Evolutionary conservation across 2,329 filamentous ascomycete species (phyloP), one percentile per base, ranked within the genome.

Genomic region (Eutypa lata): DNA sequence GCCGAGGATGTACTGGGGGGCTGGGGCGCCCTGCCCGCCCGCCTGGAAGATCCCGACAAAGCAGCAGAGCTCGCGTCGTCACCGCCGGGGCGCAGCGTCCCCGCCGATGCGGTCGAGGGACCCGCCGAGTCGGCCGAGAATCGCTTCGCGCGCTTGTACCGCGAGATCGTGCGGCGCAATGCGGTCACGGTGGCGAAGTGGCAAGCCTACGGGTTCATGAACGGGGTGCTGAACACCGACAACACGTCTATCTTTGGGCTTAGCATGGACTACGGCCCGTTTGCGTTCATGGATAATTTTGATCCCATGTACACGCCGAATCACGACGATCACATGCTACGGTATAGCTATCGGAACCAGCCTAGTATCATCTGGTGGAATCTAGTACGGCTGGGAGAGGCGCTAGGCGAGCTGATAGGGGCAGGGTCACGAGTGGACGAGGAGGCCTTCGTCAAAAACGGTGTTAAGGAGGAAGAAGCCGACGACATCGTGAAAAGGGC

Each of bases 171-270:
- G 3, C 84, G 91, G 42, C 83, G 90, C 31, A 99, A 97, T 66
- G 94, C 94, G 1, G 78, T 81, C 53, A 95, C 89, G 0, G 92
- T 97, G 2, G 94, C 94, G 11, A 83, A 88, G 60, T 97, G 94
- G 93, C 95, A 99, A 74, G 91, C 91, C 0, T 97, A 97, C 65
- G 94, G 91, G n/a, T 99, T 99, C 74, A 97, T 96, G 81, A 99
- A 99, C 65, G 94, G 94, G 45, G 94, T 99, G 3, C 77, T 99
- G 53, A 99, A 99, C 72, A 97, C 94, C 0, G 94, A 99, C 68
- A 99, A 99, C 69, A 99, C 94, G 0, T 96, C 91, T 0, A 81
- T 99, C 48, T 86, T 86, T 51, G 94, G 94, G 0, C 75, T 99
- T 0, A 93, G 88, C 6, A 88, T 99, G 57, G 94, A 99, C 71